A percentile compares a stretch with the other conserved stretches of the same genome.
phyloP scores from a whole-genome alignment of 768 basidiomycete species.

The Tylopilus felleus region DNA sequence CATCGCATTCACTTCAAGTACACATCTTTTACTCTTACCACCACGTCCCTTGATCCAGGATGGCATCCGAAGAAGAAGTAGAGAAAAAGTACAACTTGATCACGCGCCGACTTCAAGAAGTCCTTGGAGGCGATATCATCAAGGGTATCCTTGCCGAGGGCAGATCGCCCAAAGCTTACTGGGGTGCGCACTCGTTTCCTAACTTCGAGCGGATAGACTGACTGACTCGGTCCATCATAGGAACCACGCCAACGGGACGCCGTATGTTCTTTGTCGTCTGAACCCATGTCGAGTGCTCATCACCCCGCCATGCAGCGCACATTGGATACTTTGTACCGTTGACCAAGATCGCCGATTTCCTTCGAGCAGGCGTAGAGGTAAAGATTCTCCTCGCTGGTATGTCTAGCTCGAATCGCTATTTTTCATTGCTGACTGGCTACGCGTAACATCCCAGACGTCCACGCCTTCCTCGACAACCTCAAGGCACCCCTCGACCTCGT shows the following conservation, averaged over 20 bases:
- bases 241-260: constrained; percentile 89
- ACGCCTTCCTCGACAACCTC: constrained; percentile 96
- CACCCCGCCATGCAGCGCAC: constrained; percentile 58
- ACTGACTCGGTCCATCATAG: constrained; percentile 38
- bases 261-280: constrained; percentile 53
- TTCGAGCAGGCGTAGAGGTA: constrained; percentile 88
- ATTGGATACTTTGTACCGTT: constrained; percentile 96
- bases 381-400: constrained; percentile 78
- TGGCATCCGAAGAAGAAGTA: constrained; percentile 32
- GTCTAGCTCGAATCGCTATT: constrained; percentile 2
- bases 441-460: constrained; percentile 58
- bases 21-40: background rate
- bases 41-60: constrained; percentile 8
- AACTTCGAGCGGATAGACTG: background rate
- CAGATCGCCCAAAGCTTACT: constrained; percentile 80
- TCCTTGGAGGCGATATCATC: constrained; percentile 81
- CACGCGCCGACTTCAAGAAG: constrained; percentile 81
- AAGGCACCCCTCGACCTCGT: constrained; percentile 96
- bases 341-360: constrained; percentile 94
- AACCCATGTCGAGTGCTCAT: background rate
- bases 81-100: constrained; percentile 73
- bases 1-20: background rate
- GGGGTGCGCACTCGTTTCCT: constrained; percentile 55
- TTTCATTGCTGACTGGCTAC: background rate
- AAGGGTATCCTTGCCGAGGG: constrained; percentile 78